Base-by-base conservation (phyloP, 345 rosid genomes). In the Durio zibethinus region DNA sequence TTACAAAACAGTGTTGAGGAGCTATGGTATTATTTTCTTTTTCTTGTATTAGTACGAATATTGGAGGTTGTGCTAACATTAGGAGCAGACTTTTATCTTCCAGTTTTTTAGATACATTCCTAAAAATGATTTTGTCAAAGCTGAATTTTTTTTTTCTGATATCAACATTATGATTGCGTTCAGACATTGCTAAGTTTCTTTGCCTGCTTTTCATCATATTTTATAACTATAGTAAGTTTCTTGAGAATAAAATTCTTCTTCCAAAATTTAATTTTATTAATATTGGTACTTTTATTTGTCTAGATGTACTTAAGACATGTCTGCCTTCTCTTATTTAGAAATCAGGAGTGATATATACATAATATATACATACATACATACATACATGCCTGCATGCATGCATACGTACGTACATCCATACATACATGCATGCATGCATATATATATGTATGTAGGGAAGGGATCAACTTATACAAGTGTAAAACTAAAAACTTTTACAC, bases 1-100 rank as follows among this genome's bases (percentile, higher is more conserved):
- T 78, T 97, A 61, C 99, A 97, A 83, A 97, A 97, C 84, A 97
- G 98, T 60, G 99, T 97, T 33, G 99, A 97, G 83, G 99, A 97
- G 88, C 91, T 97, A 68, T 97, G 99, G 99, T 97, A 89, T 72
- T 77, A 29, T 66, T 80, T 76, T 73, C 75, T 62, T 61, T 80
- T 76, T 61, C 43, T 16, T 54, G 45, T 31, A 23, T 7, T 60
- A 10, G 29, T 42, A 42, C 60, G 63, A 50, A 52, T 66, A 7
- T 77, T 38, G n/a, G 31, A 48, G 56, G 36, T 31, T 25, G 59
- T 74, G 75, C 4, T 8, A 29, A 33, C 64, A 48, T 68, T 59
- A 23, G 33, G 53, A 43, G 35, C 11, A 23, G 35, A 27, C 29
- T 16, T 68, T 48, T 48, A 4, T 29, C 10, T 15, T 70, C 42